These are phyloP conservation scores for Emmonsia crescens DNA, from an alignment of 2,329 filamentous ascomycete genomes.

Conservation along the genomic window DNA sequence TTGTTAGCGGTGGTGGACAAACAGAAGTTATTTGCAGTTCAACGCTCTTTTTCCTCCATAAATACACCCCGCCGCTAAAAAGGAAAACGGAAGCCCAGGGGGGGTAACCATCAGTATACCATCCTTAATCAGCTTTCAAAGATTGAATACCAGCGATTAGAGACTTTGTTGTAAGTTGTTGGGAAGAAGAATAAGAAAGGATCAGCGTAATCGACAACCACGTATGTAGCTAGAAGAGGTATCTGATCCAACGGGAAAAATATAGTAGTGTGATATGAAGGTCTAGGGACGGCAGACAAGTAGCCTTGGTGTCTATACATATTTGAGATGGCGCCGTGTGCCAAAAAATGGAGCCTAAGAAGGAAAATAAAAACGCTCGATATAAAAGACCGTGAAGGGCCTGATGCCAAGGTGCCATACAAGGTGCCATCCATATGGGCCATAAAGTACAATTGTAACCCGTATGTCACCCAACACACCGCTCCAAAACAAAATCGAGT, in stretches of 20 bases:
- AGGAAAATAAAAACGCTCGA: constrained; percentile 10
- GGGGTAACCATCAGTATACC: neutral
- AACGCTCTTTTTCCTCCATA: neutral
- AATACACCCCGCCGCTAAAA: neutral
- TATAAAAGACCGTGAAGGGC: neutral
- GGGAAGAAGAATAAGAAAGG: constrained; percentile 3
- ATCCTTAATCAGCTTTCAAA: neutral
- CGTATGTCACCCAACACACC: constrained; percentile 12
- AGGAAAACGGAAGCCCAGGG: neutral
- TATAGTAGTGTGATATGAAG: constrained; percentile 13
- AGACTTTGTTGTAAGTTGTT: neutral
- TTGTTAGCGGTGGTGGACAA: neutral
- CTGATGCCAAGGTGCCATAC: neutral
- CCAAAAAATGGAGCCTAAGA: constrained; percentile 6
- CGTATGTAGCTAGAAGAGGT: constrained; percentile 12
- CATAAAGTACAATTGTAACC: constrained; percentile 8
- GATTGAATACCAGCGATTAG: neutral
- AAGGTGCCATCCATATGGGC: neutral
- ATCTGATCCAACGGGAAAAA: constrained; percentile 8
- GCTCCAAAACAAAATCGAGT: neutral
- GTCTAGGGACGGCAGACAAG: constrained; percentile 11
- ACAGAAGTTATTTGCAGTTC: neutral
- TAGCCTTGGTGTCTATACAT: constrained; percentile 16
- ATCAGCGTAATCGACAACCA: constrained; percentile 8
- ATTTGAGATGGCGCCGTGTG: constrained; percentile 12